phyloP scores from a whole-genome alignment of 371 early-diverging fungal species.

The Mucor piriformis region DNA sequence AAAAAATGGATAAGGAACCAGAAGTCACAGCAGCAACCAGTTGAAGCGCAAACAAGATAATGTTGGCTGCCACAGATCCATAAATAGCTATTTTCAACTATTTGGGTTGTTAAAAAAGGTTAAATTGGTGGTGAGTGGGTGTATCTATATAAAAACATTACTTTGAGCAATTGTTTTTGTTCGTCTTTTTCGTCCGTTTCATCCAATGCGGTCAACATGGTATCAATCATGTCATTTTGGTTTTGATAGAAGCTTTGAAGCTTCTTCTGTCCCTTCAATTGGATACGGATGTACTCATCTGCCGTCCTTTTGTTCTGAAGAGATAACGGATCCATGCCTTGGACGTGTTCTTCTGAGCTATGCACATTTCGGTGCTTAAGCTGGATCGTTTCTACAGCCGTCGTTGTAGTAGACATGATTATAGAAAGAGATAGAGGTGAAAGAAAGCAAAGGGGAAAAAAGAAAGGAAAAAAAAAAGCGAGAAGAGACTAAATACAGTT shows the following conservation, averaged over 20 bases:
- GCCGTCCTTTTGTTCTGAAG: constrained; percentile 24
- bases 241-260: constrained; percentile 74
- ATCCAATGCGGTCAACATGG: constrained; percentile 63
- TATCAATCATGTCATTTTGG: constrained; percentile 85
- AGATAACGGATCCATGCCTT: constrained; percentile 25
- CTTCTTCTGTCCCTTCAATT: constrained; percentile 15
- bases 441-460: background rate
- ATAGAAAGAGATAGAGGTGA: background rate
- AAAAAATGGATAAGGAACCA: constrained; percentile 85
- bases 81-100: constrained; percentile 84
- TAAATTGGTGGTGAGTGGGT: background rate
- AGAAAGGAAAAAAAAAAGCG: background rate
- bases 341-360: background rate
- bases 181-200: constrained; percentile 39
- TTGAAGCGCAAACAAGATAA: constrained; percentile 80
- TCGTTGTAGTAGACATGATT: background rate
- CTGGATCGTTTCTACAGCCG: constrained; percentile 2
- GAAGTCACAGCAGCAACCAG: constrained; percentile 83
- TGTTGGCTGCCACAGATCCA: constrained; percentile 81
- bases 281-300: constrained; percentile 26
- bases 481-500: background rate
- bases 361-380: constrained; percentile 1
- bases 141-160: constrained; percentile 20
- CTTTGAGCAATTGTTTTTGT: constrained; percentile 53
- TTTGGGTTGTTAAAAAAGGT: background rate